Percentiles rank a stretch among this genome's conserved stretches.
Conservation (phyloP, 83 land plant species). For the Thuja plicata region DNA sequence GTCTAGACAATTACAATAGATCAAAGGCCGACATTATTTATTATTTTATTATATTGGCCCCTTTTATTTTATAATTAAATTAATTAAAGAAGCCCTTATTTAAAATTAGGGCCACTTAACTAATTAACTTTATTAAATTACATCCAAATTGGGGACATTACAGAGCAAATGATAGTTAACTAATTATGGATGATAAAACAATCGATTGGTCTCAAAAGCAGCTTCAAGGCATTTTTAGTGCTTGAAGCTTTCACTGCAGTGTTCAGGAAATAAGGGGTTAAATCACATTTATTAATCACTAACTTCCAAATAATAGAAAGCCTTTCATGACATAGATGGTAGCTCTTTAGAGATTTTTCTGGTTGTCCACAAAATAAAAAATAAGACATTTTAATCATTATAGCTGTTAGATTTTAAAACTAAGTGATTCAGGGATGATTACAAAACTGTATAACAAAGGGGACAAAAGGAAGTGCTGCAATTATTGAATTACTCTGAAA, state of each 20-base stretch:
- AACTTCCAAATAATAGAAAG: not conserved
- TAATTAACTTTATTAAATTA: no score
- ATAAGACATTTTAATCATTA: not conserved
- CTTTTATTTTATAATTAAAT: no score
- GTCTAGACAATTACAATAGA: no score
- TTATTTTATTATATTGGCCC: no score
- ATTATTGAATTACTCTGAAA: not conserved
- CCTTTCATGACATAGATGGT: not conserved
- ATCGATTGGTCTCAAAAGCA: not conserved
- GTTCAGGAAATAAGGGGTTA: not conserved
- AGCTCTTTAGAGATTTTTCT: not conserved
- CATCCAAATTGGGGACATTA: no score
- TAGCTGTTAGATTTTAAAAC: not conserved
- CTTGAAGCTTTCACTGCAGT: not conserved
- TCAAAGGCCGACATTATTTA: no score
- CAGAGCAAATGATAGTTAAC: not conserved
- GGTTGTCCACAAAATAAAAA: not conserved
- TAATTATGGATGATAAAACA: not conserved
- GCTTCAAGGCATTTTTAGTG: not conserved
- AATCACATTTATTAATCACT: not conserved
- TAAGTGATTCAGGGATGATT: not conserved
- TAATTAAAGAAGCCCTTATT: no score
- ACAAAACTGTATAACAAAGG: not conserved
- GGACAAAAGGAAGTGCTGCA: not conserved
- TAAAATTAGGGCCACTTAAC: no score